Evolutionary conservation across 2,329 filamentous ascomycete genomes (phyloP), one percentile per base, ranked within the genome.

Genomic region (Epichloe brachyelytri): DNA sequence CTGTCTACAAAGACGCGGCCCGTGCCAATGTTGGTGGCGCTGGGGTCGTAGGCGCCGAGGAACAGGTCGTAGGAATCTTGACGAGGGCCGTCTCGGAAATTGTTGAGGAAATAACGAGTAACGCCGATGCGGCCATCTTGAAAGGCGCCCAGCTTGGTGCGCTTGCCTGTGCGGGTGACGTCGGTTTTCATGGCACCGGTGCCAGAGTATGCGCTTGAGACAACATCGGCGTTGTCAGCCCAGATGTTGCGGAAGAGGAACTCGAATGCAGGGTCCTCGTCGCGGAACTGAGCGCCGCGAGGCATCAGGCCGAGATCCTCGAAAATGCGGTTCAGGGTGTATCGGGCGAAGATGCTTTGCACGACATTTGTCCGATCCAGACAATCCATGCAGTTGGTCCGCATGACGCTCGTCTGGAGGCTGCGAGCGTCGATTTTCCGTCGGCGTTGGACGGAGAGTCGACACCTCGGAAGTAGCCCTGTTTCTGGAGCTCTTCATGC

Each of bases 301-400:
- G 79, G 69, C 60, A 97, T 78, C 48, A 96, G 72, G 37, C 90
- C 90, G 3, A 88, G 72, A 59, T 97, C 91, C 56, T 83, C 79
- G 52, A 98, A 81, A 73, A 95, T 93, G 57, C 89, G 84, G 55
- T 90, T 90, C 40, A 98, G 74, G 14, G 88, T 86, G 79, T 83
- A 90, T 48, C 91, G 85, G 10, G 87, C 93, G 53, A 98, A 80
- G 86, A 97, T 95, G 66, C 88, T 95, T 70, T 98, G 93, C 3
- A 98, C 88, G 6, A 98, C 90, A 61, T 98, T 98, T 49, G 93
- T 98, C 49, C 93, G 86, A 68, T 98, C 93, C 14, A 98, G 79
- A 58, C 94, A 98, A 69, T 98, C 93, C 93, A 98, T 98, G 71
- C 93, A 98, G 67, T 98, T 98, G 39, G 93, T 96, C 50, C 93